Conservation (phyloP, 2,329 filamentous ascomycete species). For the Botryotinia calthae region DNA sequence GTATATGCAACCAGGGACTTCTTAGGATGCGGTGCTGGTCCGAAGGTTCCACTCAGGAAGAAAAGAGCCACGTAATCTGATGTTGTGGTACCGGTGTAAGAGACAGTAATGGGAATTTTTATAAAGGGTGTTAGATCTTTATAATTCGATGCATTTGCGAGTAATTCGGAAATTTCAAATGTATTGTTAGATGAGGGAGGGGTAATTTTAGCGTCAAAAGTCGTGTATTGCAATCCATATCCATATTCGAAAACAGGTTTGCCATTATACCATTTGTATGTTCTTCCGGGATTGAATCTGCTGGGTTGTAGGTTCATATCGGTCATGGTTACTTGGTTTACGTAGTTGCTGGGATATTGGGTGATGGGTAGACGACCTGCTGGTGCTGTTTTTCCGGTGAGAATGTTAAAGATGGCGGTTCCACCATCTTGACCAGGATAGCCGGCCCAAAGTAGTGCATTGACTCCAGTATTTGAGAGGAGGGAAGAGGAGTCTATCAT, state of each 20-base stretch:
- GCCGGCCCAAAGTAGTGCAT: constrained; percentile 54
- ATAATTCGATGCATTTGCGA: constrained; percentile 4
- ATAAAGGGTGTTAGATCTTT: constrained; percentile 37
- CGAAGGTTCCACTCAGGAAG: constrained; percentile 49
- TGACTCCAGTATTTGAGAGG: constrained; percentile 47
- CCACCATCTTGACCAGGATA: constrained; percentile 62
- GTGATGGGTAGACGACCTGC: constrained; percentile 52
- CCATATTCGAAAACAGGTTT: constrained; percentile 53
- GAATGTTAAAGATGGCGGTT: constrained; percentile 51
- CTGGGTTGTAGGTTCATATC: constrained; percentile 55
- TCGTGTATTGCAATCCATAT: constrained; percentile 44
- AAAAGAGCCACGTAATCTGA: constrained; percentile 54
- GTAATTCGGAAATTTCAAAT: constrained; percentile 19
- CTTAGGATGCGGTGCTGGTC: constrained; percentile 50
- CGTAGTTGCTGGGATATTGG: constrained; percentile 55
- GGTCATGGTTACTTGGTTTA: constrained; percentile 50
- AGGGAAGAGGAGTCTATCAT: constrained; percentile 53
- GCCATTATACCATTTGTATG: constrained; percentile 57
- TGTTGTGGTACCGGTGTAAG: constrained; percentile 48
- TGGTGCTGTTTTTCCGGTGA: constrained; percentile 45
- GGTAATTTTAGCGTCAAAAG: constrained; percentile 16
- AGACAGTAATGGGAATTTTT: constrained; percentile 42
- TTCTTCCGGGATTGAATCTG: constrained; percentile 46
- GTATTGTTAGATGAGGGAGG: background rate
- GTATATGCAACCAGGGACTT: constrained; percentile 53